Base-by-base conservation (phyloP, 1,284 basidiomycete genomes). In the Trametes polyzona region DNA sequence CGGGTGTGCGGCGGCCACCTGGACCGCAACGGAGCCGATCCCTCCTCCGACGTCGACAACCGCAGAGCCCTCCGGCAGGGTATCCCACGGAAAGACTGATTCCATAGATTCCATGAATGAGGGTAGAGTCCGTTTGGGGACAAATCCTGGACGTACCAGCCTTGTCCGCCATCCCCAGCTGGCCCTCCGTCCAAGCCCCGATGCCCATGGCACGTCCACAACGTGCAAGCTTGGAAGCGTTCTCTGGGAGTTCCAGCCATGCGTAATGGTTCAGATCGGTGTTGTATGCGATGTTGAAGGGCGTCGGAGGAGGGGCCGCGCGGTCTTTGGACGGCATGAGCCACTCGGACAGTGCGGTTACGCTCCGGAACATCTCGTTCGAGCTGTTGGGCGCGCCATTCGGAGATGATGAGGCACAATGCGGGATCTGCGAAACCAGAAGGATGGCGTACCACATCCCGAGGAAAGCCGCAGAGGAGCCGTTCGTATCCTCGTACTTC, bases 11-110 rank as follows among this genome's bases (percentile, higher is more conserved):
- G 79, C 78, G n/a, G 84, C 85, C 26, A 91, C 79, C 44, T 83
- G 60, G 79, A 90, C 83, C 27, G 79, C 83, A 1, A 84, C 83
- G 16, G 84, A 84, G 10, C 89, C 89, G 44, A 89, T 86, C 1
- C 89, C 88, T 5, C 88, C 88, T 0, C 88, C 89, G 4, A 91
- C 88, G 62, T 91, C 88, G 7, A 91, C 83, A 19, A 91, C 72
- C 6, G 81, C 71, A 39, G 63, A 33, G 5, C 79, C 79, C 24
- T 66, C 70, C 2, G 79, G 78, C 17, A 91, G 75, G 11, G 77
- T 74, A 14, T 74, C 70, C 84, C 88, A 90, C 59, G 85, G 81
- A 63, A 87, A 88, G 8, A 80, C 87, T 88, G 47, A 16, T 7
- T 7, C 21, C 16, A 41, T 7, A 4, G 3, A 3, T 14, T 4